Base-by-base conservation (phyloP, 306 rosid species). In the Pyrus pyrifolia region DNA sequence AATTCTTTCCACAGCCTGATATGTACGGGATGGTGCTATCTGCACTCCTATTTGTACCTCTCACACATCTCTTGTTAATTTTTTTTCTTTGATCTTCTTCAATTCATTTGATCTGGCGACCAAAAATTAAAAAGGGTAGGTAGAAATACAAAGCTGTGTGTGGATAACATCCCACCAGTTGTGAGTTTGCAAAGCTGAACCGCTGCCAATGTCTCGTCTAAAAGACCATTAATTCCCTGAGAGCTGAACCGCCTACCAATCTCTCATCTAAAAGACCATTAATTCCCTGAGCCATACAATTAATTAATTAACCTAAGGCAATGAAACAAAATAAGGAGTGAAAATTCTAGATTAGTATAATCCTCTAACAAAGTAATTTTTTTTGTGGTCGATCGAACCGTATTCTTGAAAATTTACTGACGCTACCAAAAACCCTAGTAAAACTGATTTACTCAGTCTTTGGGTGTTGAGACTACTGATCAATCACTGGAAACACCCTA, bases 101-200 rank as follows among this genome's bases (percentile, higher is more conserved):
- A 49, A 49, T 49, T 14, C 1, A 4, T 49, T 13, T 3, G 7
- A 49, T 49, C 2, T 18, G 19, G 0, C 1, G 2, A 49, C 2
- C 0, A 0, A 1, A 49, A 49, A 49, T 49, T 49, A 0, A 49
- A 1, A 49, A 0, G 0, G 18, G 0, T 49, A 4, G 4, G 18
- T 49, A 6, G 0, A 49, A 49, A 3, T 49, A 15, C 17, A 49
- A 49, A 49, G 1, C 5, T 0, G 2, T 49, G 0, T 4, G 19
- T 49, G 3, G 3, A 49, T 49, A 49, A 3, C 3, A 5, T 0
- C 19, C 2, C 0, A 25, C 19, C 2, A 38, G 42, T 7, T 49
- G 21, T 49, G 53, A 49, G 21, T 49, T 51, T 51, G 21, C 55
- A 51, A 51, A 17, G 21, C 21, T 51, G 55, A 51, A 51, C 55